phyloP scores from a whole-genome alignment of 208 protist genomes.

The Vickermania ingenoplastis region DNA sequence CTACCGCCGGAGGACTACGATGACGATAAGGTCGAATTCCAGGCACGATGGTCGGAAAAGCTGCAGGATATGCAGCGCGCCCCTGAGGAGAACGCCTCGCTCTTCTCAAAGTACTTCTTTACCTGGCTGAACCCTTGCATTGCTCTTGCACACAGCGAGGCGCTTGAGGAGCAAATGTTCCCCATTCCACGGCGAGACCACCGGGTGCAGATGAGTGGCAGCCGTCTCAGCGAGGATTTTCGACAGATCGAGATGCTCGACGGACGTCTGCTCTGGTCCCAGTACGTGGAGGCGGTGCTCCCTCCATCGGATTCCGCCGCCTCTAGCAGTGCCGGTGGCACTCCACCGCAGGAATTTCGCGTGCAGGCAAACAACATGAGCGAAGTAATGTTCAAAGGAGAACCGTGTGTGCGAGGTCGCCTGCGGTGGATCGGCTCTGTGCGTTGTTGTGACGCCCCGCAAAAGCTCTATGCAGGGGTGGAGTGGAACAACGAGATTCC shows the following conservation, averaged over 20 bases:
- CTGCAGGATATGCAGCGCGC: neutral
- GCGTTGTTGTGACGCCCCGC: slow-evolving; percentile 3
- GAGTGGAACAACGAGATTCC: slow-evolving; percentile 16
- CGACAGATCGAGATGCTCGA: neutral
- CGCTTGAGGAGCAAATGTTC: slow-evolving; percentile 10
- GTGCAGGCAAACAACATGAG: neutral
- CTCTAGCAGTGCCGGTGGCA: neutral
- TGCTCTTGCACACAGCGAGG: slow-evolving; percentile 6
- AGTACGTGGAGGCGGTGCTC: neutral
- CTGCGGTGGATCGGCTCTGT: slow-evolving; percentile 33
- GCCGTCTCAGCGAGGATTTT: slow-evolving; percentile 1
- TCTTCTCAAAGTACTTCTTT: slow-evolving; percentile 6
- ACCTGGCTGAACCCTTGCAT: slow-evolving; percentile 17
- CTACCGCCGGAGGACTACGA: neutral
- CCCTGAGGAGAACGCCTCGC: slow-evolving; percentile 3
- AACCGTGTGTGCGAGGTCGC: neutral
- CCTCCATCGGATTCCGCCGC: neutral
- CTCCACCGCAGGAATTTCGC: neutral
- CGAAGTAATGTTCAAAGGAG: slow-evolving; percentile 6
- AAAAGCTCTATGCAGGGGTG: slow-evolving; percentile 19
- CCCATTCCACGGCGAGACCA: slow-evolving; percentile 3
- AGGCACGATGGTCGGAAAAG: neutral
- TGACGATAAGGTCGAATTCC: neutral
- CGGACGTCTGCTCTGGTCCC: neutral
- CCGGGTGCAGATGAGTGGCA: neutral